phyloP scores from a whole-genome alignment of 2,329 filamentous ascomycete genomes.

The Sporothrix sp. region DNA sequence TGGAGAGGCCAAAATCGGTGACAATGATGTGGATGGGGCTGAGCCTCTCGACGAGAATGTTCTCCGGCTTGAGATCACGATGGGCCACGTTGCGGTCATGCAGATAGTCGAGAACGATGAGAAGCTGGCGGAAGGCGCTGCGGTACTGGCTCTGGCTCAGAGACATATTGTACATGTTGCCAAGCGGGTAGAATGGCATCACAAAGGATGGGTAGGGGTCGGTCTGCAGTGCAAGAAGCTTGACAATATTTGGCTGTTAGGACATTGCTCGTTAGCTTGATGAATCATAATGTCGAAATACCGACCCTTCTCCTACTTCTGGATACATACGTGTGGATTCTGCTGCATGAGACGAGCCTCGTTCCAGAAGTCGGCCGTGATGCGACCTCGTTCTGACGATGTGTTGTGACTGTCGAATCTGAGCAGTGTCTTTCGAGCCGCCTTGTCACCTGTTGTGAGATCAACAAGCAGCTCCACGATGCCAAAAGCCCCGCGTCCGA shows the following conservation, averaged over 20 bases:
- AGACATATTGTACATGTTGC: not conserved
- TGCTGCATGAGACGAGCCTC: not conserved
- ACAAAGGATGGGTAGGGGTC: not conserved
- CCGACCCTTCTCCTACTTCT: not conserved
- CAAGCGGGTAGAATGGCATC: not conserved
- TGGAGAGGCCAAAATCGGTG: conserved; percentile 40
- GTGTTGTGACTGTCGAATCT: not conserved
- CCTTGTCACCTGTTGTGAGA: not conserved
- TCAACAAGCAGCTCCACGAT: not conserved
- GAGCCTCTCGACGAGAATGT: conserved; percentile 80
- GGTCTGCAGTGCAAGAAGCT: not conserved
- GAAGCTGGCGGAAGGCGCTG: conserved; percentile 1
- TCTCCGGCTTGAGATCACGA: conserved; percentile 54
- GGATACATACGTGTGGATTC: not conserved
- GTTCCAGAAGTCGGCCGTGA: not conserved
- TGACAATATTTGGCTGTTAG: not conserved
- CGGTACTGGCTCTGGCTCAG: not conserved
- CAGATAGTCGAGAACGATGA: not conserved
- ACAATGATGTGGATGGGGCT: conserved; percentile 69
- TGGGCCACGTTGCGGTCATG: conserved; percentile 39
- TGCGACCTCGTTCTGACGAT: not conserved
- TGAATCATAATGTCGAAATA: not conserved
- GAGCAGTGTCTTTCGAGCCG: not conserved
- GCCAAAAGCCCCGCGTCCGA: not conserved
- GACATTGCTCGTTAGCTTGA: not conserved